phyloP scores from a whole-genome alignment of 1,284 basidiomycete genomes.

The Polyporus tsugae region DNA sequence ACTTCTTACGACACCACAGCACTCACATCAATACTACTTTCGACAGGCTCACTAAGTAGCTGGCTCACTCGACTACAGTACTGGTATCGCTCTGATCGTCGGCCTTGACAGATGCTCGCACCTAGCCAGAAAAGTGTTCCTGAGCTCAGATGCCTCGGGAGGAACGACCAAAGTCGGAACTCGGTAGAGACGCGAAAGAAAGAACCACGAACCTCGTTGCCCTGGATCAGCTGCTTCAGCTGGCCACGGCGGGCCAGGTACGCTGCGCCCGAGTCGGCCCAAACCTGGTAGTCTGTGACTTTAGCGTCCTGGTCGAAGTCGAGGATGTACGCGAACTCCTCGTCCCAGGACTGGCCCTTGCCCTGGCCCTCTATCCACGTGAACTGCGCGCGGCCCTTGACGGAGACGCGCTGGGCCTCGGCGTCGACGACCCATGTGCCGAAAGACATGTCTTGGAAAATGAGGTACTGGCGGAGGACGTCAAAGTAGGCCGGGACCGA shows the following conservation, averaged over 20 bases:
- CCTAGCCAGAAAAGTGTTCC: constrained; percentile 14
- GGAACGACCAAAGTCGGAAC: background rate
- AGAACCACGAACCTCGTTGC: constrained; percentile 26
- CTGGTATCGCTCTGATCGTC: constrained; percentile 28
- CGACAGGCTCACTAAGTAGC: constrained; percentile 4
- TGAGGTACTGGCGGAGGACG: constrained; percentile 53
- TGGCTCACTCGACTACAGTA: constrained; percentile 22
- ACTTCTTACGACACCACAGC: background rate
- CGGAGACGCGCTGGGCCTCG: constrained; percentile 56
- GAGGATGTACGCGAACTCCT: constrained; percentile 67
- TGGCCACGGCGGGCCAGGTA: constrained; percentile 66
- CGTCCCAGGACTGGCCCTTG: constrained; percentile 64
- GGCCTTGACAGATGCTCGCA: background rate
- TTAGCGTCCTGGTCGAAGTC: constrained; percentile 67
- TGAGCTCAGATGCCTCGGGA: constrained; percentile 13
- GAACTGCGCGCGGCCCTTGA: constrained; percentile 63
- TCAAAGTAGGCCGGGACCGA: constrained; percentile 58
- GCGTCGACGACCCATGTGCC: constrained; percentile 52
- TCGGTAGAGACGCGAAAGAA: background rate
- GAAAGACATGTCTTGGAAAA: constrained; percentile 52
- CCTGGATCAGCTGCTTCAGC: constrained; percentile 37
- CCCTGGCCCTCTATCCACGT: constrained; percentile 54
- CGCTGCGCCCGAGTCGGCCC: constrained; percentile 72
- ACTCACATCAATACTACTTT: background rate
- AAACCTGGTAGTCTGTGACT: constrained; percentile 67